Conservation (phyloP, 768 basidiomycete genomes). For the Lyophyllum atratum region DNA sequence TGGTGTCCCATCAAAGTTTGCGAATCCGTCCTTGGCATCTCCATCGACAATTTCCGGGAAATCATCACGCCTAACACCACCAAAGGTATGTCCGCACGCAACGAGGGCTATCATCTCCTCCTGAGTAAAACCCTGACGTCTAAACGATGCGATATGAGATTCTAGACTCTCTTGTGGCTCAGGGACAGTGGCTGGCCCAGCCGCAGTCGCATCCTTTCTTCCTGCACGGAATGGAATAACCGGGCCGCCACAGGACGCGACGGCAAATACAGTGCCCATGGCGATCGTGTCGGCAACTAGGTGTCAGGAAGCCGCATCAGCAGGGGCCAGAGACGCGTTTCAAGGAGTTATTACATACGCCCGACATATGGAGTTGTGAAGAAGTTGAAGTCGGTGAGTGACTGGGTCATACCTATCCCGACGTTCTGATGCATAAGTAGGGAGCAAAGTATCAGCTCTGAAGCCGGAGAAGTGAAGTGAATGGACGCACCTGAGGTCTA, state of each 20-base stretch:
- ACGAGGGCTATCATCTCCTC: conserved; percentile 34
- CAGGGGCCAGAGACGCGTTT: neutral
- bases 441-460: neutral
- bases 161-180: conserved; percentile 25
- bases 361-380: neutral
- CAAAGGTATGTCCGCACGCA: conserved; percentile 36
- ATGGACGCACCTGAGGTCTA: neutral
- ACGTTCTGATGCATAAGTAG: neutral
- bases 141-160: conserved; percentile 26
- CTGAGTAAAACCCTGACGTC: conserved; percentile 28
- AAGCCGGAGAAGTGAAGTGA: too few relatives aligned
- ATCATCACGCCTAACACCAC: conserved; percentile 29
- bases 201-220: conserved; percentile 31
- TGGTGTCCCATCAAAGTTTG: neutral
- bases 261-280: conserved; percentile 27
- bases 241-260: conserved; percentile 33
- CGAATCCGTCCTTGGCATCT: neutral
- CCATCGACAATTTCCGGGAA: conserved; percentile 23
- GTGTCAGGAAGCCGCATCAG: conserved; percentile 1
- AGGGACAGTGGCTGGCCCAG: conserved; percentile 33
- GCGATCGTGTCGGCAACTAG: conserved; percentile 34
- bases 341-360: neutral
- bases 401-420: neutral
- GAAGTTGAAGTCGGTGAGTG: neutral
- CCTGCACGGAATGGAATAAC: conserved; percentile 32